Evolutionary conservation across 2,329 filamentous ascomycete genomes (phyloP).

Genomic region (Talaromyces rugulosus): DNA sequence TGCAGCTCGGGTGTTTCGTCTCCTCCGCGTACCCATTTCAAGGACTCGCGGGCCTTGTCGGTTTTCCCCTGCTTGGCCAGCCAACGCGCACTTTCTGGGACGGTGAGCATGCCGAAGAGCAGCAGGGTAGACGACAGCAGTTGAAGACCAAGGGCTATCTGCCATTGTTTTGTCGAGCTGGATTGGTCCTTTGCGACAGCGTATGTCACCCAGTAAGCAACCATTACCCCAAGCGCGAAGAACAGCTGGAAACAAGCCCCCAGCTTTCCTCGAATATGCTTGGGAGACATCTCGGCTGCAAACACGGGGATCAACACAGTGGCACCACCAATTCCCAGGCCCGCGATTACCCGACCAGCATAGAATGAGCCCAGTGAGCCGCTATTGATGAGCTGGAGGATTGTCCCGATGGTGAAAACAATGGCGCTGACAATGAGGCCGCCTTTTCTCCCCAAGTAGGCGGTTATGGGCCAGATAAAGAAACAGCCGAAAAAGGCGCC

Average conservation of each 20-base stretch:
- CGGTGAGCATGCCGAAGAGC: conserved; percentile 47
- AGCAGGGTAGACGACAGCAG: conserved; percentile 46
- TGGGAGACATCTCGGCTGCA: conserved; percentile 22
- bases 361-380: conserved; percentile 9
- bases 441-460: conserved; percentile 1
- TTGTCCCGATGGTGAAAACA: conserved; percentile 5
- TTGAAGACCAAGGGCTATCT: conserved; percentile 45
- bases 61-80: conserved; percentile 42
- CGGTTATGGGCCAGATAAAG: conserved; percentile 13
- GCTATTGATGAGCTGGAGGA: conserved; percentile 8
- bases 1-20: conserved; percentile 31
- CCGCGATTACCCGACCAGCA: conserved; percentile 8
- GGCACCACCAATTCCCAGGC: conserved; percentile 8
- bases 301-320: conserved; percentile 26
- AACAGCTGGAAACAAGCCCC: conserved; percentile 38
- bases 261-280: conserved; percentile 39
- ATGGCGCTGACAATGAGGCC: conserved; percentile 4
- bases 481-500: conserved; percentile 23
- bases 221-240: conserved; percentile 34
- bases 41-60: conserved; percentile 45
- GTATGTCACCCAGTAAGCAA: conserved; percentile 47
- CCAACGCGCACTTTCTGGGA: conserved; percentile 48
- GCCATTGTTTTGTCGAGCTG: conserved; percentile 45
- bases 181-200: conserved; percentile 40
- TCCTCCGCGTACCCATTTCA: conserved; percentile 53